phyloP scores from a whole-genome alignment of 768 basidiomycete genomes.

The Tylopilus sp. region DNA sequence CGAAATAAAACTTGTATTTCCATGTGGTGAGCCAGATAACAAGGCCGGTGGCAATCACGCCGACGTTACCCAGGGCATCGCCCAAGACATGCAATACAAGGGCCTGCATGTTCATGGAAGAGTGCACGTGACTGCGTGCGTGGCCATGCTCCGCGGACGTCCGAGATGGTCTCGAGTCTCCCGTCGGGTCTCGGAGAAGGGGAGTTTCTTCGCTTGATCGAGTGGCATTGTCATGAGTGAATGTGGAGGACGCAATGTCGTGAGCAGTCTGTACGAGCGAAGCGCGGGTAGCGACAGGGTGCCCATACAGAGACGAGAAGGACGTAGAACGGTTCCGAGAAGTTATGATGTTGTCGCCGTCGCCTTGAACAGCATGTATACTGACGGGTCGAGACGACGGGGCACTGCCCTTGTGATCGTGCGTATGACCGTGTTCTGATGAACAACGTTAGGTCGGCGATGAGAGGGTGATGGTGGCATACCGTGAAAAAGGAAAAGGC shows the following conservation, averaged over 20 bases:
- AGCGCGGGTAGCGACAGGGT: conserved; percentile 68
- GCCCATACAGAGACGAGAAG: conserved; percentile 67
- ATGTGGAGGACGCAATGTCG: conserved; percentile 54
- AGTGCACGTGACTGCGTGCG: conserved; percentile 50
- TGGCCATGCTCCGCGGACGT: conserved; percentile 23
- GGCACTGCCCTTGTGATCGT: conserved; percentile 36
- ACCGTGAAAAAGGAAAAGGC: conserved; percentile 95
- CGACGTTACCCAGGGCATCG: conserved; percentile 96
- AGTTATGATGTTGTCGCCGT: conserved; percentile 21
- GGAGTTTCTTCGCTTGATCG: conserved; percentile 42
- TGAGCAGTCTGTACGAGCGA: conserved; percentile 80
- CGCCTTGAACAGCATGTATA: conserved; percentile 19
- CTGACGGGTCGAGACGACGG: conserved; percentile 41
- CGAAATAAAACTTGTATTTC: conserved; percentile 86
- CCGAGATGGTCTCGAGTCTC: conserved; percentile 4
- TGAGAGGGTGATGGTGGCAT: conserved; percentile 18
- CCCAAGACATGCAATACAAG: conserved; percentile 92
- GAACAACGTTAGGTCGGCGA: conserved; percentile 9
- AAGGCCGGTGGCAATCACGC: conserved; percentile 93
- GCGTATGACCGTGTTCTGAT: conserved; percentile 60
- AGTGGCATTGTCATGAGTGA: conserved; percentile 5
- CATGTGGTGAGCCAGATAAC: conserved; percentile 89
- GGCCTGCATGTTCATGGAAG: conserved; percentile 98
- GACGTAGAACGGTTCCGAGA: conserved; percentile 39
- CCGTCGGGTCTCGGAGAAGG: conserved; percentile 30